Evolutionary conservation across 164 flowering plant species (phyloP).

Genomic region (Aristolochia contorta): DNA sequence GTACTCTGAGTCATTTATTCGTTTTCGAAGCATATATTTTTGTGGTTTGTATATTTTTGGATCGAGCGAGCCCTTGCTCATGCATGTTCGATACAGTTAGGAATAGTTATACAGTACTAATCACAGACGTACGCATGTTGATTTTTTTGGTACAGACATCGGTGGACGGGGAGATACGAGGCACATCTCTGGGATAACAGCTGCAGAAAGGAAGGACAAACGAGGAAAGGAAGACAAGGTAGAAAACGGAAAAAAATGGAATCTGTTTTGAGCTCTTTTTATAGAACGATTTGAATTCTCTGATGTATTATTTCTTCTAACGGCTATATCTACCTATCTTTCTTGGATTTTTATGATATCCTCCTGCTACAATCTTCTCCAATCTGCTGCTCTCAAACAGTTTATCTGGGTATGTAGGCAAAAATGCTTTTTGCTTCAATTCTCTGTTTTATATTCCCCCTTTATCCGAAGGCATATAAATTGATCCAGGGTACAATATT

Average conservation of each 20-base stretch:
- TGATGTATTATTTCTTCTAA: conserved; percentile 14
- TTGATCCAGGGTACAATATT: background rate
- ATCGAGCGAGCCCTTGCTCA: background rate
- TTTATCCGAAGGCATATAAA: too few species aligned
- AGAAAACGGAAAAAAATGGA: background rate
- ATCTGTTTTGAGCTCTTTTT: background rate
- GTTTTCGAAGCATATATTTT: too few species aligned
- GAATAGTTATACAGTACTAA: background rate
- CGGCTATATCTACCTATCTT: conserved; percentile 3
- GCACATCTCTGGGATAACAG: conserved; percentile 94
- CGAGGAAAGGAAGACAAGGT: conserved; percentile 95
- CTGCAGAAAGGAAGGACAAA: conserved; percentile 89
- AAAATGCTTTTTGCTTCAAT: background rate
- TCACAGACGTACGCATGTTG: background rate
- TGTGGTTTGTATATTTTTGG: background rate
- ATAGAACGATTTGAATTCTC: background rate
- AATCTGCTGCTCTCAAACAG: conserved; percentile 21
- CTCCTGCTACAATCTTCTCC: conserved; percentile 1
- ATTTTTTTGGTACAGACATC: conserved; percentile 32
- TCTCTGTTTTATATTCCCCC: background rate
- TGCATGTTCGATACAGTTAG: background rate
- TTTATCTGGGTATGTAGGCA: conserved; percentile 52
- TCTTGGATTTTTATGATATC: conserved; percentile 7
- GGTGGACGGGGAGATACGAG: conserved; percentile 91
- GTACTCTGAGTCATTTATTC: background rate